phyloP scores from a whole-genome alignment of 2,329 filamentous ascomycete species.

The Trematosphaeria pertusa region DNA sequence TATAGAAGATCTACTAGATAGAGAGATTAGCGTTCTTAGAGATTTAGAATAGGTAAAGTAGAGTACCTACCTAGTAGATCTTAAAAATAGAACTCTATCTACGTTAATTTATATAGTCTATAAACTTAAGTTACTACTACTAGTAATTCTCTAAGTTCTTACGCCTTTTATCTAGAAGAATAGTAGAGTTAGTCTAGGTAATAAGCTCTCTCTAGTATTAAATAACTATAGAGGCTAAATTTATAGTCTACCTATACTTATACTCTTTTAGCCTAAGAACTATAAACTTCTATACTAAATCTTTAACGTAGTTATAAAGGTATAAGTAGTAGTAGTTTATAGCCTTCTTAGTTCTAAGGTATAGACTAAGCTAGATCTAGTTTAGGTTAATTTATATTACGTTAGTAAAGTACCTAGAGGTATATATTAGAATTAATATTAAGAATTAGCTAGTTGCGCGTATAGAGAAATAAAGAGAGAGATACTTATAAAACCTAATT shows the following conservation, averaged over 20 bases:
- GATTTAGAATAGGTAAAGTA: no score
- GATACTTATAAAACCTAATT: neutral
- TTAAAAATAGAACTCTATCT: no score
- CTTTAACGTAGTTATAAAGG: neutral
- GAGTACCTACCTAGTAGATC: no score
- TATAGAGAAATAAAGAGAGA: neutral
- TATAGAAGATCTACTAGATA: no score
- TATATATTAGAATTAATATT: slow-evolving; percentile 1
- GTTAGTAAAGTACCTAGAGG: neutral
- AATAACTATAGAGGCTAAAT: neutral
- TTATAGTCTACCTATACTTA: slow-evolving; percentile 1
- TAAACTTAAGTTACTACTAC: no score
- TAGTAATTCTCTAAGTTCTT: no score
- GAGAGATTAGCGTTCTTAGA: no score
- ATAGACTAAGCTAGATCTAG: neutral
- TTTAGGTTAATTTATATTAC: neutral
- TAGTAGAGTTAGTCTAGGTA: no score
- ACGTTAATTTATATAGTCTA: no score
- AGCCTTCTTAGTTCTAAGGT: neutral
- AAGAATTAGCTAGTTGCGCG: no score
- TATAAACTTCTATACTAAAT: slow-evolving; percentile 1
- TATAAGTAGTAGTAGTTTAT: neutral
- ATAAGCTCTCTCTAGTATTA: neutral
- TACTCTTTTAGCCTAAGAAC: neutral
- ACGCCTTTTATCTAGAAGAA: no score